Evolutionary conservation across 2,329 filamentous ascomycete species (phyloP).

Genomic region (Coniochaeta sp.): DNA sequence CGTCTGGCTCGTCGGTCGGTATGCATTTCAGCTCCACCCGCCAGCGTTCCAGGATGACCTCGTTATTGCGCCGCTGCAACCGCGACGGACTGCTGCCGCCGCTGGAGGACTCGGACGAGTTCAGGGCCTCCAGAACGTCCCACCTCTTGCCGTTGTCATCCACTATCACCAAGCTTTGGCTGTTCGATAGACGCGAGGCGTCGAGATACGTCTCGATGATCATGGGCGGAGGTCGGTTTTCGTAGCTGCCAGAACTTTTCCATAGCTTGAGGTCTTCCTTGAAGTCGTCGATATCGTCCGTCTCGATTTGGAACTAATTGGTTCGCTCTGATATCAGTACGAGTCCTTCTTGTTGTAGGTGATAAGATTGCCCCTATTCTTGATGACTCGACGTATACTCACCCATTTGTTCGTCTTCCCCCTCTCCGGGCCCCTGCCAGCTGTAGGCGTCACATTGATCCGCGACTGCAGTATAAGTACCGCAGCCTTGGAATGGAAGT

Average conservation of each 20-base stretch:
- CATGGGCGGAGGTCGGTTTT: constrained; percentile 72
- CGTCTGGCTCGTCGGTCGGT: constrained; percentile 38
- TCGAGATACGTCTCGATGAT: constrained; percentile 89
- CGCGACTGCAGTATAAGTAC: constrained; percentile 77
- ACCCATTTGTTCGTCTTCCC: constrained; percentile 82
- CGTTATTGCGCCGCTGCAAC: constrained; percentile 44
- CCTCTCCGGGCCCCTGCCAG: constrained; percentile 32
- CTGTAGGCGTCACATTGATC: constrained; percentile 57
- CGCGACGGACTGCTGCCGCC: constrained; percentile 33
- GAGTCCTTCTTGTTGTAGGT: not conserved
- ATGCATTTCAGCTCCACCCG: constrained; percentile 69
- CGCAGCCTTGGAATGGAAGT: constrained; percentile 84
- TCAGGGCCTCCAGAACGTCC: constrained; percentile 82
- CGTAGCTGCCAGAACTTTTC: constrained; percentile 71
- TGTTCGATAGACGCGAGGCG: constrained; percentile 68
- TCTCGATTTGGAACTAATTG: constrained; percentile 82
- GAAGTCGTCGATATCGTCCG: constrained; percentile 87
- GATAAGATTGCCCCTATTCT: not conserved
- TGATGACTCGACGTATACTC: constrained; percentile 26
- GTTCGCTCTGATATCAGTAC: not conserved
- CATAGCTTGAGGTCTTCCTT: constrained; percentile 73
- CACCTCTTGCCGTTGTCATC: constrained; percentile 88
- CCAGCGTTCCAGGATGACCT: constrained; percentile 89
- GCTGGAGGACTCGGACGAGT: constrained; percentile 49
- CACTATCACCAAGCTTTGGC: constrained; percentile 78